Evolutionary conservation across 352 stramenopile genomes (phyloP), one percentile per base, ranked within the genome.

Genomic region (Aphanomyces euteiches): DNA sequence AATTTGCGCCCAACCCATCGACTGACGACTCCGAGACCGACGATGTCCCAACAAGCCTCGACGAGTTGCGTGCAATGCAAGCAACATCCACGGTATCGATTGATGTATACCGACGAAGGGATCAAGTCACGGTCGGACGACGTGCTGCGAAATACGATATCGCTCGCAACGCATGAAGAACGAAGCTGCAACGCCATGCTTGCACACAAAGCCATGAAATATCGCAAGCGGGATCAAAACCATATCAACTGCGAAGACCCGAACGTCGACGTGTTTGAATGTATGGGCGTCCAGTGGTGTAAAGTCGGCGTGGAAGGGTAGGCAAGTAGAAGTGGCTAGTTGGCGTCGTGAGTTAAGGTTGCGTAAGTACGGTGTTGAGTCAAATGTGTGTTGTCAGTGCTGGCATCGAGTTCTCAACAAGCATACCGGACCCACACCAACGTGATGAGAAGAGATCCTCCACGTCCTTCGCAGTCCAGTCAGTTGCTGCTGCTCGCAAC

Each of bases 61-160:
- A 28, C 28, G 28, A 28, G 28, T 28, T 28, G 28, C 2, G 1
- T 2, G 17, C 43, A 50, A n/a, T n/a, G 10, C 43, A 50, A 50
- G 43, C 43, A 58, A 58, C 50, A 58, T 2, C 15, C 50, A 19
- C 15, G 50, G 7, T 69, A 69, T 38, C 47, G 50, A 13, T 8
- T 69, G 6, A 12, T 40, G 6, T 69, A 69, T 21, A 48, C 47
- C 37, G 63, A 69, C 38, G 63, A 69, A 13, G 40, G 12, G 7
- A 13, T 69, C 40, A 69, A 69, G 36, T 50, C 54, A 6, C 63
- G 63, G 5, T 69, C 36, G 28, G 43, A 69, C 45, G n/a, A 37
- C 7, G 47, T 69, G 4, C 3, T 69, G 47, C 63, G 63, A 38
- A 60, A 41, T 17, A 69, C 50, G 17, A 58, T 58, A 21, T 58